phyloP scores from a whole-genome alignment of 2,329 filamentous ascomycete genomes.

The Alternaria gansuensis region DNA sequence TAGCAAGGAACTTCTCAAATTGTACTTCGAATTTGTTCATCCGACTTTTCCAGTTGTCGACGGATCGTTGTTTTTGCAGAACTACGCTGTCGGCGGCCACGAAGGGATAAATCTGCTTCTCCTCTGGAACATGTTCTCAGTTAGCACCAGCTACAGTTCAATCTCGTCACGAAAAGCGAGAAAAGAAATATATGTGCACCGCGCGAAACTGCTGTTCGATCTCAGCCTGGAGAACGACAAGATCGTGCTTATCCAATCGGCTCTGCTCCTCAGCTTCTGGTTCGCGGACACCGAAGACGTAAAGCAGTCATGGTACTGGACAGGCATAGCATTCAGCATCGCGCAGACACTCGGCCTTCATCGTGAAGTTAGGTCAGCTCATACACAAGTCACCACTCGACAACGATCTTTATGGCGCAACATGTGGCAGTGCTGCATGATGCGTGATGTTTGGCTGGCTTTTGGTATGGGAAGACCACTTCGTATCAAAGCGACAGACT shows the following conservation, averaged over 20 bases:
- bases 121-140: constrained; percentile 55
- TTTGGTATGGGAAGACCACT: constrained; percentile 54
- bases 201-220: constrained; percentile 51
- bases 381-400: neutral
- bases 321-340: constrained; percentile 46
- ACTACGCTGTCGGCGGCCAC: constrained; percentile 39
- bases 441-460: constrained; percentile 55
- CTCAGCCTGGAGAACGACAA: constrained; percentile 54
- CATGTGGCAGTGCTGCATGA: constrained; percentile 56
- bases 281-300: constrained; percentile 55
- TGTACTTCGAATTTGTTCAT: constrained; percentile 54
- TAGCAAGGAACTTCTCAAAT: constrained; percentile 44
- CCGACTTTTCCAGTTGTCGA: constrained; percentile 53
- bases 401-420: neutral
- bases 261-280: constrained; percentile 56
- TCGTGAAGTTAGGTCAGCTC: constrained; percentile 26
- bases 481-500: constrained; percentile 53
- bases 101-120: constrained; percentile 50
- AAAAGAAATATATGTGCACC: constrained; percentile 52
- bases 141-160: constrained; percentile 49
- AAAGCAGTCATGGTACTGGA: constrained; percentile 59
- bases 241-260: constrained; percentile 54
- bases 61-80: constrained; percentile 38
- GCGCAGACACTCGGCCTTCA: constrained; percentile 58
- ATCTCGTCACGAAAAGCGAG: constrained; percentile 40